phyloP scores from a whole-genome alignment of 306 rosid species.

The Quercus ilex region DNA sequence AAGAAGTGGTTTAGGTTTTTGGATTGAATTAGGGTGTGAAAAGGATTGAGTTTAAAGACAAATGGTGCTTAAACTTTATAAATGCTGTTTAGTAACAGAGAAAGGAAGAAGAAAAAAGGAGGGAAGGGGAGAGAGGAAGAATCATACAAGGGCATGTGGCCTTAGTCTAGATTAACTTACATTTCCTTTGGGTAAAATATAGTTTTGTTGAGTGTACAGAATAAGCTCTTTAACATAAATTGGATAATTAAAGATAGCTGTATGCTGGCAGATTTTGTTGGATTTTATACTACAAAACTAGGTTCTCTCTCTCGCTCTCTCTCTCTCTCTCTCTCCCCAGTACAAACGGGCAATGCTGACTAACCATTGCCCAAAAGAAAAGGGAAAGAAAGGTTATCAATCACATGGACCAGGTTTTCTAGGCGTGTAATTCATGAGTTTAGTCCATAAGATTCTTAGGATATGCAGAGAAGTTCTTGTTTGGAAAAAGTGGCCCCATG shows the following conservation, averaged over 20 bases:
- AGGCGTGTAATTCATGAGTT: background rate
- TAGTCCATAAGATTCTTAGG: background rate
- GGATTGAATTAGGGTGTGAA: too few relatives aligned
- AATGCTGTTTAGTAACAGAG: background rate
- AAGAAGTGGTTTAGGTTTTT: too few relatives aligned
- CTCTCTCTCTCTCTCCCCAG: too few relatives aligned
- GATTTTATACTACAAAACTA: background rate
- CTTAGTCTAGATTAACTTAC: background rate
- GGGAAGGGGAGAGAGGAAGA: background rate
- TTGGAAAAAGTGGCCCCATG: background rate
- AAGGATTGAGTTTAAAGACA: background rate
- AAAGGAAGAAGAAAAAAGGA: too few relatives aligned
- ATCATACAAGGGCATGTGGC: background rate
- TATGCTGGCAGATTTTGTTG: background rate
- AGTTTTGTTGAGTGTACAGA: background rate
- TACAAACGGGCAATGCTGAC: background rate
- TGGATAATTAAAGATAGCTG: background rate
- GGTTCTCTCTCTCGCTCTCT: background rate
- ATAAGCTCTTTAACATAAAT: background rate
- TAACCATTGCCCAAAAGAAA: background rate
- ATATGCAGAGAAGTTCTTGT: background rate
- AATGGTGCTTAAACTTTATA: background rate
- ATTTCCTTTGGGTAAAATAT: background rate
- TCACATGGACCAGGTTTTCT: background rate
- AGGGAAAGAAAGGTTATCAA: background rate